These are phyloP conservation scores for Firmiana major DNA, from an alignment of 345 rosid genomes.

Conservation along the genomic window DNA sequence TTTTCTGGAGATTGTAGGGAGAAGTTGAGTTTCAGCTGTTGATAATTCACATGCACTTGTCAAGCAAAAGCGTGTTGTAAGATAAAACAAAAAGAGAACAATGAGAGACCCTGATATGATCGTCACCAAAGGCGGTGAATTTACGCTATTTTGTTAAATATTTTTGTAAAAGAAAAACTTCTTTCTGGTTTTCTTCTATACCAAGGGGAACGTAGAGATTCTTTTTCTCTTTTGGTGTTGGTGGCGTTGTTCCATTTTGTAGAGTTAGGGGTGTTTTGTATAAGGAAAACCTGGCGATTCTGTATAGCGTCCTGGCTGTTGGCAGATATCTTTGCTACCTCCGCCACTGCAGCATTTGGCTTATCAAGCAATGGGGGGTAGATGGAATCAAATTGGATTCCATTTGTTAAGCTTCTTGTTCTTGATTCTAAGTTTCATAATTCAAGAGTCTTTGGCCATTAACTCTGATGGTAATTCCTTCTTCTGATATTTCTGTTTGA, in stretches of 20 bases:
- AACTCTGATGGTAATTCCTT: constrained; percentile 55
- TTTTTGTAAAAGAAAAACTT: constrained; percentile 14
- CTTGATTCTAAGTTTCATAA: constrained; percentile 38
- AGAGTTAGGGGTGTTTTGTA: constrained; percentile 21
- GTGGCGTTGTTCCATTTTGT: constrained; percentile 21
- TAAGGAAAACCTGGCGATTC: constrained; percentile 64
- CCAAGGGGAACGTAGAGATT: not conserved
- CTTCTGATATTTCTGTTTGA: not conserved
- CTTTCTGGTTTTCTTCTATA: not conserved
- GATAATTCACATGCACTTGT: constrained; percentile 23
- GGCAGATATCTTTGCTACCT: constrained; percentile 35
- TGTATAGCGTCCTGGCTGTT: constrained; percentile 35
- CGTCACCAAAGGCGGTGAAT: constrained; percentile 23
- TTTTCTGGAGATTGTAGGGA: constrained; percentile 26
- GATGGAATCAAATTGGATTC: constrained; percentile 68
- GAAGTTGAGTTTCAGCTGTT: constrained; percentile 29
- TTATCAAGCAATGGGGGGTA: constrained; percentile 60
- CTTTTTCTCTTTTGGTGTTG: constrained; percentile 3
- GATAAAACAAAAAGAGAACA: constrained; percentile 18
- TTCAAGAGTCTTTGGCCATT: constrained; percentile 48
- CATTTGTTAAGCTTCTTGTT: constrained; percentile 48
- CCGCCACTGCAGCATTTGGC: constrained; percentile 40
- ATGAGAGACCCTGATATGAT: constrained; percentile 64
- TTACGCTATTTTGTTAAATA: constrained; percentile 34
- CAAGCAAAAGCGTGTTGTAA: constrained; percentile 37